Base-by-base conservation (phyloP, 140 eudicot species). In the Ambrosia hybrid region DNA sequence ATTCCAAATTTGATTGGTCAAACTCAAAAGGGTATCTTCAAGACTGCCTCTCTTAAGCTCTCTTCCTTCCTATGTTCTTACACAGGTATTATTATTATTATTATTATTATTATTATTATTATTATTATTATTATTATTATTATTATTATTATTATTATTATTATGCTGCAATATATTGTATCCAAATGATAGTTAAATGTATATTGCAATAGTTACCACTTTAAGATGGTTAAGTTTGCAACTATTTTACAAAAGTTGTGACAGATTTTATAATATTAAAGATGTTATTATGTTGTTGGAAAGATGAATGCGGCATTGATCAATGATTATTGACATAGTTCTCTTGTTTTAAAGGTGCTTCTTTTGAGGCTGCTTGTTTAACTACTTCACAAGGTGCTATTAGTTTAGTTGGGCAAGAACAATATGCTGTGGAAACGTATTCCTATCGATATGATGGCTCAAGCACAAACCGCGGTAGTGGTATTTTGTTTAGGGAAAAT, bases 31-130 rank as follows among this genome's bases (percentile, higher is more conserved):
- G 14, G 55, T 51, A 52, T 74, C 17, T 68, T 56, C 73, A 51
- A 55, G 66, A 45, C 77, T 43, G 49, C 26, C 65, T 64, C 56
- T 64, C 48, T 56, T 68, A 73, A 64, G 57, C 73, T 68, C 57
- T 73, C 63, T 15, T 83, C 81, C 0, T 73, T 73, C 0, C 68
- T 74, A 53, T 83, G 73, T 79, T 85, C 87, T 79, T 82, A 84
- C 87, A 85, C 67, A 80, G 97, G 97, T 88, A 88, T 70, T 49
- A 48, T 48, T 48, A 41, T 48, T 46, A 10, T 48, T 48, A 8
- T 48, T 48, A 30, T 49, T 46, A 10, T 48, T 48, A 8, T 48
- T 48, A 30, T 49, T 46, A 10, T 48, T 48, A 8, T 48, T 48
- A 30, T 49, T 46, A 10, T 48, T 48, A 8, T 48, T n/a, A n/a